phyloP scores from a whole-genome alignment of 768 basidiomycete species.

The Termitomyces sp. region DNA sequence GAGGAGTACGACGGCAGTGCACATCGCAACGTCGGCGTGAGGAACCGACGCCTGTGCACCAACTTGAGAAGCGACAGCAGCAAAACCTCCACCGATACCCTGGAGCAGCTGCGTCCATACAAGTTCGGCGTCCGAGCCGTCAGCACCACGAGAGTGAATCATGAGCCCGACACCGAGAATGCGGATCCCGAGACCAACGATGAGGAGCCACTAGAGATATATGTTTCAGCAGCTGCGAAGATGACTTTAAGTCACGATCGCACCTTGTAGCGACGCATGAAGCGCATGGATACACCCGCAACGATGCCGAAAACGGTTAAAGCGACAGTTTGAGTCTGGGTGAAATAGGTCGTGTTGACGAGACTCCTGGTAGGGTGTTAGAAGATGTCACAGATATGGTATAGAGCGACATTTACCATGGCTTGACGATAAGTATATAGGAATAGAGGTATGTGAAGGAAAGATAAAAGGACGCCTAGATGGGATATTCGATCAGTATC shows the following conservation, averaged over 20 bases:
- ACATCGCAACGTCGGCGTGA: slow-evolving; percentile 61
- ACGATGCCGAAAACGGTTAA: slow-evolving; percentile 60
- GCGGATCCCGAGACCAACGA: slow-evolving; percentile 54
- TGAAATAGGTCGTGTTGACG: slow-evolving; percentile 57
- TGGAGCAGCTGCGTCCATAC: slow-evolving; percentile 68
- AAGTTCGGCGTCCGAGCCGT: slow-evolving; percentile 47
- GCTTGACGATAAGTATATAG: slow-evolving; percentile 49
- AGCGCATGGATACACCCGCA: slow-evolving; percentile 52
- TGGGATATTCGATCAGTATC: slow-evolving; percentile 1
- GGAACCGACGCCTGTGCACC: slow-evolving; percentile 62
- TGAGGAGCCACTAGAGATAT: slow-evolving; percentile 33
- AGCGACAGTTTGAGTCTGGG: slow-evolving; percentile 50
- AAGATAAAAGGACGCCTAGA: slow-evolving; percentile 57
- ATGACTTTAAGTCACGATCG: not conserved
- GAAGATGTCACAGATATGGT: not conserved
- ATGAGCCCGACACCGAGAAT: slow-evolving; percentile 61
- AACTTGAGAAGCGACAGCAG: slow-evolving; percentile 49
- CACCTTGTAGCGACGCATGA: slow-evolving; percentile 51
- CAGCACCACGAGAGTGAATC: slow-evolving; percentile 64
- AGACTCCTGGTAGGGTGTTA: slow-evolving; percentile 37
- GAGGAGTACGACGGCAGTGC: slow-evolving; percentile 62
- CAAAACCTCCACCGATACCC: slow-evolving; percentile 71
- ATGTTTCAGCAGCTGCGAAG: not conserved
- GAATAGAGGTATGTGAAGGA: slow-evolving; percentile 73
- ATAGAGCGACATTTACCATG: slow-evolving; percentile 27